Evolutionary conservation across 2,329 filamentous ascomycete species (phyloP).

Genomic region (Epichloe brachyelytri): DNA sequence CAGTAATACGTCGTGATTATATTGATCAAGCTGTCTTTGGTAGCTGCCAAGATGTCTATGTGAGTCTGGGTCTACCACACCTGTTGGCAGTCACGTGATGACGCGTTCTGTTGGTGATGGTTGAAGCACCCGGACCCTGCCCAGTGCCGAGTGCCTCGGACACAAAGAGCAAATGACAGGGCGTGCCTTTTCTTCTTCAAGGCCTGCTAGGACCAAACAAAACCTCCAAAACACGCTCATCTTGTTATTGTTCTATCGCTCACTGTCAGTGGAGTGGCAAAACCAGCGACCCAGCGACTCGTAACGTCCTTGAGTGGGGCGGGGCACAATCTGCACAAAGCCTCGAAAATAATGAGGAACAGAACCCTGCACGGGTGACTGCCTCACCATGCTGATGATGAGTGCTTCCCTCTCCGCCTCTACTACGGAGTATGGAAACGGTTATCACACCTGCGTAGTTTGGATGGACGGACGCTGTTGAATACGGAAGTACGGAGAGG

Average conservation of each 20-base stretch:
- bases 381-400: too few relatives aligned
- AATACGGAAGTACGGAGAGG: too few relatives aligned
- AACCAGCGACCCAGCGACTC: too few relatives aligned
- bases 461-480: too few relatives aligned
- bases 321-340: not conserved
- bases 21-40: too few relatives aligned
- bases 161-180: not conserved
- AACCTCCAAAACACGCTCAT: too few relatives aligned
- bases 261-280: not conserved
- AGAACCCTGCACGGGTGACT: not conserved
- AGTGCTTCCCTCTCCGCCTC: too few relatives aligned
- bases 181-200: not conserved
- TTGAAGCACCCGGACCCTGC: not conserved
- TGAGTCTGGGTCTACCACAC: not conserved
- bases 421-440: too few relatives aligned
- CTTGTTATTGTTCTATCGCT: not conserved
- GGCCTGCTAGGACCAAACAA: too few relatives aligned
- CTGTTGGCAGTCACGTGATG: constrained; percentile 1
- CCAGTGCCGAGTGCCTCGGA: not conserved
- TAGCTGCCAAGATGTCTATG: too few relatives aligned
- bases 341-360: not conserved
- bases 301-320: not conserved
- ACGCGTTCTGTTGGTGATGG: constrained; percentile 2
- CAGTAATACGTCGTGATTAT: too few relatives aligned
- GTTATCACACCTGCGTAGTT: too few relatives aligned